Evolutionary conservation across 2,329 filamentous ascomycete species (phyloP).

Genomic region (Podosphaera aphanis): DNA sequence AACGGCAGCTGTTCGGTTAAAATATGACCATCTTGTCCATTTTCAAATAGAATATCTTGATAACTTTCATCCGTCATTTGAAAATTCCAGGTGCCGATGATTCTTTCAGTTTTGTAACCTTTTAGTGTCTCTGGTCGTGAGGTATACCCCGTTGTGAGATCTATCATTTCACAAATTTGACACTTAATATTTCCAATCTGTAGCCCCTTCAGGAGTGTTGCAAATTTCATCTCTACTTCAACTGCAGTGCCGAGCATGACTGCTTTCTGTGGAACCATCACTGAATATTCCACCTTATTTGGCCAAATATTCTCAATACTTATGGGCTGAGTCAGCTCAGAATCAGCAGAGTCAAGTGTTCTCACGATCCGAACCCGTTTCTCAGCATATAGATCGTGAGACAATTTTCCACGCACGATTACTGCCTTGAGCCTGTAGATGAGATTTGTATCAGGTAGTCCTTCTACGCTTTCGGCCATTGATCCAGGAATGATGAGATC

Average conservation of each 20-base stretch:
- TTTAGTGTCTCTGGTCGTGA: conserved; percentile 22
- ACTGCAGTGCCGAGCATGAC: conserved; percentile 81
- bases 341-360: conserved; percentile 49
- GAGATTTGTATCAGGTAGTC: conserved; percentile 63
- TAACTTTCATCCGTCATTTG: conserved; percentile 36
- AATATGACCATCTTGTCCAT: conserved; percentile 40
- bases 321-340: conserved; percentile 71
- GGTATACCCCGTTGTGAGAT: conserved; percentile 30
- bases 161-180: conserved; percentile 58
- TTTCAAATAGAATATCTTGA: conserved; percentile 44
- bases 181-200: conserved; percentile 63
- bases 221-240: conserved; percentile 63
- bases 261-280: conserved; percentile 80
- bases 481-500: conserved; percentile 48
- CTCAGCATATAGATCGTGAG: conserved; percentile 62
- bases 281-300: conserved; percentile 90
- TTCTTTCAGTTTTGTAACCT: conserved; percentile 38
- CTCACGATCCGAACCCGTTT: conserved; percentile 60
- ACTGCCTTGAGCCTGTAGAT: conserved; percentile 83
- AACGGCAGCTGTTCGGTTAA: conserved; percentile 41
- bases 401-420: conserved; percentile 65
- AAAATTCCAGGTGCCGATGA: conserved; percentile 36
- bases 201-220: conserved; percentile 71
- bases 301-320: conserved; percentile 94
- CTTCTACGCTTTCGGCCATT: conserved; percentile 73